Evolutionary conservation across 345 rosid genomes (phyloP).

Genomic region (Cochlearia excelsa): DNA sequence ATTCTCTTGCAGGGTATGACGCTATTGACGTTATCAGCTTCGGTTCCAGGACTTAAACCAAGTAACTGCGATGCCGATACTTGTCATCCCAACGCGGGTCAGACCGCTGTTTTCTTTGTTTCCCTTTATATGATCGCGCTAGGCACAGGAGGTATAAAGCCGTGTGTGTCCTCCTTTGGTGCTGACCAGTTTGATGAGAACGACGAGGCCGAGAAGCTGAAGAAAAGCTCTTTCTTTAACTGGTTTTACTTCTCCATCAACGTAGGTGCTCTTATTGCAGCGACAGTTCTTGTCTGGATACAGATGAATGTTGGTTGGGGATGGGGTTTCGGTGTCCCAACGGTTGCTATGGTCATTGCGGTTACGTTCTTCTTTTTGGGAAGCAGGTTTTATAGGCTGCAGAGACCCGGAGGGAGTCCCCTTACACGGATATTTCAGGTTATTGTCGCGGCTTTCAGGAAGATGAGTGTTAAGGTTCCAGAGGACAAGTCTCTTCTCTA

Average conservation of each 20-base stretch:
- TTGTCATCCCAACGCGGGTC: conserved; percentile 57
- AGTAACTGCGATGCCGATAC: conserved; percentile 42
- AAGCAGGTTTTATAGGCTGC: conserved; percentile 62
- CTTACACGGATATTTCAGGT: conserved; percentile 81
- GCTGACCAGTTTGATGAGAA: conserved; percentile 95
- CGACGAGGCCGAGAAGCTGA: conserved; percentile 64
- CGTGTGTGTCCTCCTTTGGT: conserved; percentile 94
- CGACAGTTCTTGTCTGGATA: conserved; percentile 87
- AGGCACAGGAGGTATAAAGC: conserved; percentile 96
- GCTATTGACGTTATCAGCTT: conserved; percentile 73
- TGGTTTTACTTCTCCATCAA: conserved; percentile 96
- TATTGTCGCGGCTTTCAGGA: conserved; percentile 72
- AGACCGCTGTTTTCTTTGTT: conserved; percentile 53
- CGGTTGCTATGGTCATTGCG: conserved; percentile 80
- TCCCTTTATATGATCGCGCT: conserved; percentile 88
- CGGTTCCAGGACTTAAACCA: conserved; percentile 72
- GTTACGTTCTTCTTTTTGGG: conserved; percentile 75
- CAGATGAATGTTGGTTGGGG: conserved; percentile 99
- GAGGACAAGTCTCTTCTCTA: conserved; percentile 65
- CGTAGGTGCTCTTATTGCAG: conserved; percentile 80
- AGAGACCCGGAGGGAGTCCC: conserved; percentile 92
- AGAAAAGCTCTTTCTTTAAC: conserved; percentile 90
- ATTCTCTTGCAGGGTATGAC: conserved; percentile 69
- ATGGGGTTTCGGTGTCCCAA: conserved; percentile 93
- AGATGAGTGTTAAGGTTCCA: conserved; percentile 60